Evolutionary conservation across 2,329 filamentous ascomycete genomes (phyloP).

Genomic region (Fusarium brevicatenulatum): DNA sequence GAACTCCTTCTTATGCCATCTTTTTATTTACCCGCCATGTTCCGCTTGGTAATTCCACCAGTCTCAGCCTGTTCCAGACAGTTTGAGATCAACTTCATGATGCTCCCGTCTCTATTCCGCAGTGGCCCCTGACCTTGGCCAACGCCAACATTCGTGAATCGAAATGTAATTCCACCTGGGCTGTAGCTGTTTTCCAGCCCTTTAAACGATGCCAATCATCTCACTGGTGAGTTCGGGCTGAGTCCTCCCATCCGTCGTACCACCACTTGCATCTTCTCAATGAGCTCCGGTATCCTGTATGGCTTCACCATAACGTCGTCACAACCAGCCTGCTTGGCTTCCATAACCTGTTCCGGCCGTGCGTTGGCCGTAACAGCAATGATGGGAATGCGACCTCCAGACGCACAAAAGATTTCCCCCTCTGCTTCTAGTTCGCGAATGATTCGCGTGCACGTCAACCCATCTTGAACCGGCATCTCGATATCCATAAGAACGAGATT

Average conservation of each 20-base stretch:
- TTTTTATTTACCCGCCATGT: not conserved
- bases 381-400: constrained; percentile 66
- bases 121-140: not conserved
- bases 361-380: constrained; percentile 77
- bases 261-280: constrained; percentile 68
- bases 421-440: constrained; percentile 70
- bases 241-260: constrained; percentile 49
- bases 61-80: not conserved
- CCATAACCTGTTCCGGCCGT: constrained; percentile 67
- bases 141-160: not conserved
- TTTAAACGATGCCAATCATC: constrained; percentile 24
- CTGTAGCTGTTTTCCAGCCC: constrained; percentile 34
- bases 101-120: not conserved
- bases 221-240: constrained; percentile 44
- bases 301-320: constrained; percentile 79
- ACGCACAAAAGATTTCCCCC: constrained; percentile 58
- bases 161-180: not conserved
- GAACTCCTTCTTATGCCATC: constrained; percentile 31
- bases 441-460: constrained; percentile 70
- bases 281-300: constrained; percentile 70
- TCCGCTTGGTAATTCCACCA: not conserved
- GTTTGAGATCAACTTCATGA: not conserved
- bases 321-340: constrained; percentile 62
- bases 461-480: constrained; percentile 80
- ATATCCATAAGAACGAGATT: constrained; percentile 79